phyloP scores from a whole-genome alignment of 2,329 filamentous ascomycete genomes.

The Aspergillus amoenus region DNA sequence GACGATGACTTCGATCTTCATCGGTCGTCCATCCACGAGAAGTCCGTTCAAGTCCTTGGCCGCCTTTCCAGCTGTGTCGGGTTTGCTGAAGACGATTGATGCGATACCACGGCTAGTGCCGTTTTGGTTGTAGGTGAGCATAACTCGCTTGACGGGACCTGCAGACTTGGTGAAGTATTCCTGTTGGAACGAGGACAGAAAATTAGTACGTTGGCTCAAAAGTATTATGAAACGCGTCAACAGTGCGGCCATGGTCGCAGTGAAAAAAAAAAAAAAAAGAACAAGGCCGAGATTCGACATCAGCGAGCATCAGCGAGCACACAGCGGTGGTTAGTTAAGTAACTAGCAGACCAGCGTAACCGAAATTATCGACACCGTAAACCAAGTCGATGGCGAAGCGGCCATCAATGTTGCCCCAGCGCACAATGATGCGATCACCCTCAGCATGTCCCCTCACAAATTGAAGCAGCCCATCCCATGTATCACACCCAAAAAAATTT shows the following conservation, averaged over 20 bases:
- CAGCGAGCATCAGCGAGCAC: constrained; percentile 59
- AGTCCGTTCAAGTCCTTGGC: constrained; percentile 82
- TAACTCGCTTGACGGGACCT: constrained; percentile 85
- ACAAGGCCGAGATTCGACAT: constrained; percentile 25
- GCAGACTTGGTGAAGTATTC: constrained; percentile 92
- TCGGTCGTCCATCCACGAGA: constrained; percentile 82
- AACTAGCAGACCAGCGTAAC: constrained; percentile 17
- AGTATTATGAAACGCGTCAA: constrained; percentile 21
- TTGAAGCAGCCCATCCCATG: not conserved
- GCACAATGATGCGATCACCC: not conserved
- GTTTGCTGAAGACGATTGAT: constrained; percentile 79
- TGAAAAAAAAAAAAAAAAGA: constrained; percentile 17
- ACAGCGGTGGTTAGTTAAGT: constrained; percentile 51
- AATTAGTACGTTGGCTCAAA: constrained; percentile 46
- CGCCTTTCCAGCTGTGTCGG: constrained; percentile 80
- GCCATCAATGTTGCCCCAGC: not conserved
- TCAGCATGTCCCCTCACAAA: not conserved
- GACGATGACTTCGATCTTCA: constrained; percentile 94
- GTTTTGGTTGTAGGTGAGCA: constrained; percentile 89
- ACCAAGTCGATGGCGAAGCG: not conserved
- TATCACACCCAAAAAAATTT: not conserved
- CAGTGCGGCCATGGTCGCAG: constrained; percentile 26
- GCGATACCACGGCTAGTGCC: constrained; percentile 90
- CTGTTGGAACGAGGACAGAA: constrained; percentile 60
- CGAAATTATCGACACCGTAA: not conserved